phyloP scores from a whole-genome alignment of 176 grass and related monocot species.

The Neostapfia colusana region DNA sequence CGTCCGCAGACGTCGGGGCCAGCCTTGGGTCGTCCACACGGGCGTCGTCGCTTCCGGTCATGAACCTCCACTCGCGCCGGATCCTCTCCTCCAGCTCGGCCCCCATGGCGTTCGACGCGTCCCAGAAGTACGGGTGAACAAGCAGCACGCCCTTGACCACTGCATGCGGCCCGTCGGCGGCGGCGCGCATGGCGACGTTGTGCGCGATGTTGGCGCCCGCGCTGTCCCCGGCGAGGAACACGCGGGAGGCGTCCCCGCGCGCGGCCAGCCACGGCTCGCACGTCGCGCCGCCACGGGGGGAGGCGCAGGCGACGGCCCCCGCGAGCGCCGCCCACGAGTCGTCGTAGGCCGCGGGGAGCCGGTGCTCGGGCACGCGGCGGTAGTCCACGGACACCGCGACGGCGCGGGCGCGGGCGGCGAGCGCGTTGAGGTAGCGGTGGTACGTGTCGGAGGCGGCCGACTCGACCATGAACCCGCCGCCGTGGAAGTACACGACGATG shows the following conservation, averaged over 20 bases:
- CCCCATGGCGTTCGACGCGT: conserved; percentile 39
- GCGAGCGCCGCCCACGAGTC: conserved; percentile 51
- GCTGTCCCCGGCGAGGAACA: conserved; percentile 64
- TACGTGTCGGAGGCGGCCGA: conserved; percentile 45
- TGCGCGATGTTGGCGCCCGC: conserved; percentile 64
- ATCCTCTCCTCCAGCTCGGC: conserved; percentile 32
- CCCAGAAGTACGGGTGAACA: conserved; percentile 59
- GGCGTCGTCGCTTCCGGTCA: conserved; percentile 28
- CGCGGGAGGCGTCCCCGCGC: conserved; percentile 44
- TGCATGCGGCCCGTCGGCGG: conserved; percentile 10
- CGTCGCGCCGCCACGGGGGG: background rate
- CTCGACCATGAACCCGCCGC: conserved; percentile 63
- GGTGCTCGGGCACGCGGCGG: conserved; percentile 62
- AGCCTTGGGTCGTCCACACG: conserved; percentile 37
- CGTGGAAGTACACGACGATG: conserved; percentile 67
- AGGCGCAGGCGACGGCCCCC: conserved; percentile 27
- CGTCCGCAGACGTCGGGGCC: background rate
- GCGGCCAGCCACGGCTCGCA: conserved; percentile 43
- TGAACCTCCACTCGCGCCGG: conserved; percentile 44
- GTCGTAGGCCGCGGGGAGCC: conserved; percentile 59
- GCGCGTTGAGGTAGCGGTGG: conserved; percentile 53
- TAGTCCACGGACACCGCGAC: conserved; percentile 66
- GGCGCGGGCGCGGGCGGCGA: conserved; percentile 36
- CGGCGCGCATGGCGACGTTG: conserved; percentile 51
- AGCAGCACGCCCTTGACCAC: conserved; percentile 44